Base-by-base conservation (phyloP, 2,329 filamentous ascomycete species). In the Hymenoscyphus salicellus region DNA sequence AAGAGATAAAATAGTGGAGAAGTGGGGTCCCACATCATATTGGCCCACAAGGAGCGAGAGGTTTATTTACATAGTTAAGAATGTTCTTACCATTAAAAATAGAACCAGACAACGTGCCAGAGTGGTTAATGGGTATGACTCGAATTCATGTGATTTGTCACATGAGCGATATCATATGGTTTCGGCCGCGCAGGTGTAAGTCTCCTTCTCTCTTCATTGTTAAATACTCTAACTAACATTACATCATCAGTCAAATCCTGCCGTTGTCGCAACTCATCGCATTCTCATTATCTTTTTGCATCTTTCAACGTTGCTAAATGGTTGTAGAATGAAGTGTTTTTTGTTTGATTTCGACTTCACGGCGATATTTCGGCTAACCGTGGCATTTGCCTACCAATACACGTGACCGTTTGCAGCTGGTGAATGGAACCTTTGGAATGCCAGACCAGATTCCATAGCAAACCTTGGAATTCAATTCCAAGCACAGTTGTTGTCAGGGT, bases 181-280 rank as follows among this genome's bases (percentile, higher is more conserved):
- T 74, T 74, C 72, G 72, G 72, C 71, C 72, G 72, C 73, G 72
- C 70, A 75, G 72, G 73, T 75, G n/a, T n/a, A n/a, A n/a, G n/a
- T n/a, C n/a, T n/a, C n/a, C n/a, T n/a, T n/a, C n/a, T n/a, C n/a
- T n/a, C n/a, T n/a, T n/a, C n/a, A n/a, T n/a, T n/a, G n/a, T n/a
- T n/a, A n/a, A n/a, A n/a, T n/a, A n/a, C n/a, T n/a, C n/a, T n/a
- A n/a, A n/a, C n/a, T n/a, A n/a, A n/a, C n/a, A n/a, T n/a, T n/a
- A n/a, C n/a, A n/a, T n/a, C n/a, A n/a, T n/a, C n/a, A n/a, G n/a
- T 75, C 73, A 74, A 75, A 73, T 75, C 73, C 72, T 75, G 73
- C 71, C 62, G 63, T 64, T 62, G 68, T 69, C 70, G 72, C 26
- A 63, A 1, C 0, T 55, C n/a, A 58, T 65, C 55, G 62, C 38